These are phyloP conservation scores for Galerina sulciceps DNA, from an alignment of 768 basidiomycete genomes.

Conservation along the genomic window DNA sequence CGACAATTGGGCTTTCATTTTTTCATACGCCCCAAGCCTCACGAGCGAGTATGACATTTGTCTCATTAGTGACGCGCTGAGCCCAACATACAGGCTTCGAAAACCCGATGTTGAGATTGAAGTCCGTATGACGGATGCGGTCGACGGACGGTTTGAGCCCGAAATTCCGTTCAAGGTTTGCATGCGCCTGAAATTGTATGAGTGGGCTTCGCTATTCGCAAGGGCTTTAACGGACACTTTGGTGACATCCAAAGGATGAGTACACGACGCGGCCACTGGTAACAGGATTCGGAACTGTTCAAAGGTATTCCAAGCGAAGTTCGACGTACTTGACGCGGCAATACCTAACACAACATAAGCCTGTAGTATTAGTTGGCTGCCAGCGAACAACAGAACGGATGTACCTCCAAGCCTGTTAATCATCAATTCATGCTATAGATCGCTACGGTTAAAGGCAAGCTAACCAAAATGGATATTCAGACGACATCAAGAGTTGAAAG, in stretches of 20 bases:
- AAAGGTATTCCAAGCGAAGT: background rate
- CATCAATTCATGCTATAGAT: conserved; percentile 1
- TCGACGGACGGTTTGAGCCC: conserved; percentile 62
- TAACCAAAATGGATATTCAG: conserved; percentile 55
- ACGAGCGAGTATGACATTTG: conserved; percentile 94
- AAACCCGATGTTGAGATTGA: conserved; percentile 73
- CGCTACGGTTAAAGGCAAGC: conserved; percentile 6
- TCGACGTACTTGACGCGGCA: conserved; percentile 61
- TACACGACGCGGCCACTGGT: conserved; percentile 79
- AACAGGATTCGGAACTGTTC: conserved; percentile 7
- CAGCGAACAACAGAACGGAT: conserved; percentile 17
- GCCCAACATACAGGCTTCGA: conserved; percentile 77
- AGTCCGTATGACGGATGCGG: conserved; percentile 61
- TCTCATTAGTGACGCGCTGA: conserved; percentile 81
- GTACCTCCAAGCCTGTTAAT: conserved; percentile 64
- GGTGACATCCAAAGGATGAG: conserved; percentile 83
- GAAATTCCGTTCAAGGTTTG: conserved; percentile 62
- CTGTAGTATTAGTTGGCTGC: background rate
- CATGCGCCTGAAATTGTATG: conserved; percentile 61
- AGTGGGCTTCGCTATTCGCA: background rate
- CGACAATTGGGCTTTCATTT: conserved; percentile 64
- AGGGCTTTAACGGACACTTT: conserved; percentile 65
- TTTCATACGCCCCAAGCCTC: conserved; percentile 82
- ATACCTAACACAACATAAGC: conserved; percentile 44
- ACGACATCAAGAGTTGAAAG: conserved; percentile 32